These are phyloP conservation scores for Cylindrodendrum hubeiense DNA, from an alignment of 2,329 filamentous ascomycete species.

Conservation along the genomic window DNA sequence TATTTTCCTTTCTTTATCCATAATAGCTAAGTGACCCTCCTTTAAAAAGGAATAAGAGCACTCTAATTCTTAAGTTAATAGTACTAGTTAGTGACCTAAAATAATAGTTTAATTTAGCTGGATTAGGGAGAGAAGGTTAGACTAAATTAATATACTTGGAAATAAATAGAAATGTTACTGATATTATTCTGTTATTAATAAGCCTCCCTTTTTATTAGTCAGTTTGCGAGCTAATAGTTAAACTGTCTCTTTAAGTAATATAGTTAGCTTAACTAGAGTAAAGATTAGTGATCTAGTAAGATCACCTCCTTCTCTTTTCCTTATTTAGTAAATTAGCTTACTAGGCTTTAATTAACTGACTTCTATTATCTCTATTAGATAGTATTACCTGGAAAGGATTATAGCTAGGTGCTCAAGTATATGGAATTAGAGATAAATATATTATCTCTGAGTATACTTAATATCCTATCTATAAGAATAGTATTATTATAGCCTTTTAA, in stretches of 20 bases:
- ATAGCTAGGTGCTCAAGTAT: background rate
- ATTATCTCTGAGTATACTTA: background rate
- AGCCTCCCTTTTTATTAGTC: background rate
- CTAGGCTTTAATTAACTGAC: background rate
- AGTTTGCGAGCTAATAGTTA: background rate
- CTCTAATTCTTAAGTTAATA: background rate
- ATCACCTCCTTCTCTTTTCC: background rate
- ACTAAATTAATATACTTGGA: background rate
- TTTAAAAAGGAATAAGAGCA: background rate
- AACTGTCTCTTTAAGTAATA: background rate
- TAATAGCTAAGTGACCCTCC: background rate
- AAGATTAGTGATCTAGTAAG: background rate
- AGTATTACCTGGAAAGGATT: background rate
- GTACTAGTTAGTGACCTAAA: background rate
- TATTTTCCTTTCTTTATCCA: background rate
- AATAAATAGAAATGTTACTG: background rate
- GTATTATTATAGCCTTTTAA: background rate
- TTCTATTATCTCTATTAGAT: background rate
- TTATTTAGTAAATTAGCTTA: background rate
- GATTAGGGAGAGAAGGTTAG: background rate
- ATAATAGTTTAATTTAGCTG: background rate
- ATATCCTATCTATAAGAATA: background rate
- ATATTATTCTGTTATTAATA: background rate
- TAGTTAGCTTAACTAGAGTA: background rate
- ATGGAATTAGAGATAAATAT: background rate